A percentile compares a stretch with the other conserved stretches of the same genome.
Evolutionary conservation across 2,329 filamentous ascomycete species (phyloP).

Genomic region (Trichophyton benhamiae): DNA sequence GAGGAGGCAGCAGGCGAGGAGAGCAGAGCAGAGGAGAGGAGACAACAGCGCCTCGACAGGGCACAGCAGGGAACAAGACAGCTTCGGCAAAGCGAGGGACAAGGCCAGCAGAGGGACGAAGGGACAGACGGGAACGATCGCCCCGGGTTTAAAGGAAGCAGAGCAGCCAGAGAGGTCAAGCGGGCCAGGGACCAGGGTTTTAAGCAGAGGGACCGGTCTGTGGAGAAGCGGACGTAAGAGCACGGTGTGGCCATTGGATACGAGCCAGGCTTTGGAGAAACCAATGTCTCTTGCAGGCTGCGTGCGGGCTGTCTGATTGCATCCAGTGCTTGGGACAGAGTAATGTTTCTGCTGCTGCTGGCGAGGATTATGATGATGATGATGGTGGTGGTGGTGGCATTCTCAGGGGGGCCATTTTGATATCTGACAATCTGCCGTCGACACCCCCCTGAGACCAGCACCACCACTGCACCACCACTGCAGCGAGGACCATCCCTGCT

Average conservation of each 20-base stretch:
- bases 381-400: too few species aligned
- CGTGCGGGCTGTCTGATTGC: background rate
- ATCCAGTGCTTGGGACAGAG: background rate
- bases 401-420: too few species aligned
- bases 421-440: too few species aligned
- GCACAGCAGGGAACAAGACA: background rate
- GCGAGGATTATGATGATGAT: too few species aligned
- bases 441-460: too few species aligned
- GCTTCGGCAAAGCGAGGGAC: background rate
- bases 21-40: background rate
- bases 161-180: background rate
- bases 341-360: background rate
- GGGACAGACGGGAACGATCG: background rate
- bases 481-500: too few species aligned
- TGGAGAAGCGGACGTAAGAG: constrained; percentile 2
- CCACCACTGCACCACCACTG: too few species aligned
- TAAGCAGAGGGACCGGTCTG: background rate
- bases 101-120: background rate
- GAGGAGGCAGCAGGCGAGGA: background rate
- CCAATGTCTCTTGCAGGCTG: background rate
- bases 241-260: background rate
- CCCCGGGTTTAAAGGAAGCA: background rate
- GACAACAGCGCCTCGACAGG: background rate
- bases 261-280: background rate
- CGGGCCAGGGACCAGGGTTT: background rate